A percentile compares a stretch with the other conserved stretches of the same genome.
Conservation (phyloP, 2,329 filamentous ascomycete species). For the Didymella sp. region DNA sequence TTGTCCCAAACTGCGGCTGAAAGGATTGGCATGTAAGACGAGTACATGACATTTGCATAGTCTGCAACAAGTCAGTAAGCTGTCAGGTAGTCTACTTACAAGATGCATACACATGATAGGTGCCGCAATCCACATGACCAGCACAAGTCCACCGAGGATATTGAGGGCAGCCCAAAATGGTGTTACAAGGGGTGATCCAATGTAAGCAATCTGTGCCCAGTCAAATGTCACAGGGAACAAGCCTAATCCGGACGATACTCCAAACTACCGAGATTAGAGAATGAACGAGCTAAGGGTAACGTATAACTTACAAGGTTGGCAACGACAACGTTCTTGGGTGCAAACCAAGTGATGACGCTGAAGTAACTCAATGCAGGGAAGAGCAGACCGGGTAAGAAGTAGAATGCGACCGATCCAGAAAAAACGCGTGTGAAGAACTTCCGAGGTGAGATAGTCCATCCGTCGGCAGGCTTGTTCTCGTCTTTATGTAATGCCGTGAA, state of each 20-base stretch:
- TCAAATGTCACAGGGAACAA: constrained; percentile 88
- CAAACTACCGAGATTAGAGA: constrained; percentile 61
- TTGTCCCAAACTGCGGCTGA: constrained; percentile 88
- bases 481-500: constrained; percentile 86
- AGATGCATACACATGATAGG: constrained; percentile 68
- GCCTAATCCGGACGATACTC: constrained; percentile 82
- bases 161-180: constrained; percentile 89
- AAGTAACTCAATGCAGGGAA: constrained; percentile 89
- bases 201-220: constrained; percentile 88
- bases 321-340: constrained; percentile 82
- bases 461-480: constrained; percentile 80
- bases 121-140: constrained; percentile 85
- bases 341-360: constrained; percentile 87
- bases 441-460: constrained; percentile 83
- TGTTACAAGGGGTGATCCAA: constrained; percentile 82
- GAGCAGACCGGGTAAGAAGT: constrained; percentile 82
- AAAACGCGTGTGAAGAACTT: constrained; percentile 83
- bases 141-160: constrained; percentile 77
- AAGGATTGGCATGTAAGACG: constrained; percentile 85
- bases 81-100: neutral
- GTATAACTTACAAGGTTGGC: constrained; percentile 68
- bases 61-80: constrained; percentile 51
- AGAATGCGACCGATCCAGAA: constrained; percentile 75
- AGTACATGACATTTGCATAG: constrained; percentile 80
- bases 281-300: neutral